Conservation (phyloP, 2,329 filamentous ascomycete genomes). For the Ascochyta lentis region DNA sequence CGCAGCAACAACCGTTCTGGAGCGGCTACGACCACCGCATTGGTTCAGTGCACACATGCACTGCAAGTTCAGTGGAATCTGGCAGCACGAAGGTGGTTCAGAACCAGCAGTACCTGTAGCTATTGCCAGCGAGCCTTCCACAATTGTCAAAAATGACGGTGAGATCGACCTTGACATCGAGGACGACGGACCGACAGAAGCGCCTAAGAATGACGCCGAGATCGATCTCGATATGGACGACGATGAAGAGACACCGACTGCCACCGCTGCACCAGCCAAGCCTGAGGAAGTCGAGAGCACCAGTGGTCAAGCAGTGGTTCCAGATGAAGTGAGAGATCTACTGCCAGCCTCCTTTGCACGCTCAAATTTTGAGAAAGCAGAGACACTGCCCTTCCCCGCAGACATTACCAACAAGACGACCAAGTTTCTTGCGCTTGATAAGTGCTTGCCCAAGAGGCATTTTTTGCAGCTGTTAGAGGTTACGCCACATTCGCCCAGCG, state of each 20-base stretch:
- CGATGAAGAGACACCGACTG: slow-evolving; percentile 26
- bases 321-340: slow-evolving; percentile 72
- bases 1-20: slow-evolving; percentile 80
- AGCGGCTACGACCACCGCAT: slow-evolving; percentile 78
- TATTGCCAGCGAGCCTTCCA: not conserved
- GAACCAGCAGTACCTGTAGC: slow-evolving; percentile 29
- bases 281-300: slow-evolving; percentile 16
- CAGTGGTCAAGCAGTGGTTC: slow-evolving; percentile 50
- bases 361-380: slow-evolving; percentile 24
- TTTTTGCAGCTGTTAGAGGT: slow-evolving; percentile 79
- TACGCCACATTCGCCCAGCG: slow-evolving; percentile 27
- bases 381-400: slow-evolving; percentile 65
- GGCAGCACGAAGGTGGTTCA: slow-evolving; percentile 52
- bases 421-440: slow-evolving; percentile 88
- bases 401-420: slow-evolving; percentile 80
- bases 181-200: slow-evolving; percentile 50
- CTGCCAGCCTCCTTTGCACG: slow-evolving; percentile 76
- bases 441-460: slow-evolving; percentile 79
- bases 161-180: slow-evolving; percentile 63
- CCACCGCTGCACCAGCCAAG: slow-evolving; percentile 11
- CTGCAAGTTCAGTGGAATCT: slow-evolving; percentile 77
- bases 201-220: slow-evolving; percentile 41
- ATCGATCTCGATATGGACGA: slow-evolving; percentile 53
- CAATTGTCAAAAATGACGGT: slow-evolving; percentile 62
- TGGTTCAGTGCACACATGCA: slow-evolving; percentile 96